These are phyloP conservation scores for Bryoerythrophyllum caledonicum DNA, from an alignment of 225 moss, liverwort and hornwort species.

Conservation along the genomic window DNA sequence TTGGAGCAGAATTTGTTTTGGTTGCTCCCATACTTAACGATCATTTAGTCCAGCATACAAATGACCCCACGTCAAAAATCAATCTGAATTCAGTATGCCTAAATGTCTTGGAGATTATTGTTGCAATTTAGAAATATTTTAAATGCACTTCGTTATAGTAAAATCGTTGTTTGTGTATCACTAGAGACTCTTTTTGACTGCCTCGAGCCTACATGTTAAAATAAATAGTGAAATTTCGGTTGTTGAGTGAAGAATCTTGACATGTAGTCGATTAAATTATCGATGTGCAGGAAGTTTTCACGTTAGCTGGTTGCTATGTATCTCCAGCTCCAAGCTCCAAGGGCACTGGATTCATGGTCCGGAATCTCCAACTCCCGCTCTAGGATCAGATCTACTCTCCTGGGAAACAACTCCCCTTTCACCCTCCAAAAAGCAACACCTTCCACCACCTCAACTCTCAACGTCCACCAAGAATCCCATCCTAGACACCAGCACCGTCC, in stretches of 20 bases:
- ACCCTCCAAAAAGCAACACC: neutral
- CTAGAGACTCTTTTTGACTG: too few relatives aligned
- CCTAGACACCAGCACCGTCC: constrained; percentile 34
- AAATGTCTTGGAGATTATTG: too few relatives aligned
- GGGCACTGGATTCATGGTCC: constrained; percentile 63
- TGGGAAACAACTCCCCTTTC: constrained; percentile 33
- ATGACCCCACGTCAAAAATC: too few relatives aligned
- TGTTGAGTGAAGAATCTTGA: too few relatives aligned
- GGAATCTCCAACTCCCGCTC: constrained; percentile 65
- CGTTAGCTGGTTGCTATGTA: constrained; percentile 80
- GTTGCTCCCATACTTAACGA: neutral
- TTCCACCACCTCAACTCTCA: constrained; percentile 5
- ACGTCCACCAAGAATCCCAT: constrained; percentile 18
- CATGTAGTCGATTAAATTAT: neutral
- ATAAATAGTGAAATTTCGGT: too few relatives aligned
- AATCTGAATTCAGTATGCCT: too few relatives aligned
- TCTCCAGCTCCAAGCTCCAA: constrained; percentile 70
- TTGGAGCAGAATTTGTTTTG: neutral
- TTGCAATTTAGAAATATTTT: too few relatives aligned
- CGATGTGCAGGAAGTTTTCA: constrained; percentile 74
- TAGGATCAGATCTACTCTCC: constrained; percentile 34
- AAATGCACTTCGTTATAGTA: too few relatives aligned
- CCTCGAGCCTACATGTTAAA: too few relatives aligned
- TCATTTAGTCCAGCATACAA: neutral
- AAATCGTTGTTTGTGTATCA: too few relatives aligned